A percentile compares a stretch with the other conserved stretches of the same genome.
phyloP scores from a whole-genome alignment of 805 yeast species.

The Monosporozyma aerobia region DNA sequence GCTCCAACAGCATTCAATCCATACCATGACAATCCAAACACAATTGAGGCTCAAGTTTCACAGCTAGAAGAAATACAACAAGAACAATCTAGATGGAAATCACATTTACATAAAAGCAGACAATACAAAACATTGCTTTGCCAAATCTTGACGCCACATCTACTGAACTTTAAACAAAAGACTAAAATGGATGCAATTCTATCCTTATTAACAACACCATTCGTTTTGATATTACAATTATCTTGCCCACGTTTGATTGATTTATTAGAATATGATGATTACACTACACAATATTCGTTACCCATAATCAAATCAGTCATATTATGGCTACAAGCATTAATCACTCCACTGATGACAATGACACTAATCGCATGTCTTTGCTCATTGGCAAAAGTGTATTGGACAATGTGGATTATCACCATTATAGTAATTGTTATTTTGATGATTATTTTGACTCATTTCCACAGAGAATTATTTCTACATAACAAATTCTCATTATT shows the following conservation, averaged over 20 bases:
- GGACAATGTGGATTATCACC: slow-evolving; percentile 6
- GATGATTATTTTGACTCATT: slow-evolving; percentile 6
- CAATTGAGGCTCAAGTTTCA: not conserved
- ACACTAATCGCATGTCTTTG: slow-evolving; percentile 16
- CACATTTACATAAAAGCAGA: slow-evolving; percentile 1
- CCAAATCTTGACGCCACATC: slow-evolving; percentile 27
- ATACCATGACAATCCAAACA: slow-evolving; percentile 16
- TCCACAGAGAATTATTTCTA: slow-evolving; percentile 5
- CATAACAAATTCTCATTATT: slow-evolving; percentile 20
- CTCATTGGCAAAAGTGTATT: slow-evolving; percentile 3
- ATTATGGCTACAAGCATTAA: slow-evolving; percentile 25
- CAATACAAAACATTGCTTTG: slow-evolving; percentile 5
- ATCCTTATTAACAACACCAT: slow-evolving; percentile 29
- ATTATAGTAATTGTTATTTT: not conserved
- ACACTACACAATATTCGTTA: slow-evolving; percentile 13
- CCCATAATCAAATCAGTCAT: slow-evolving; percentile 15
- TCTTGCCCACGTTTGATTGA: slow-evolving; percentile 30
- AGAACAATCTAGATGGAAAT: not conserved
- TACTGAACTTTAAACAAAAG: slow-evolving; percentile 22
- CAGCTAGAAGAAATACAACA: not conserved
- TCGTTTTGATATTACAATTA: slow-evolving; percentile 27
- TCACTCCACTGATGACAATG: slow-evolving; percentile 25
- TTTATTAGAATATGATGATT: slow-evolving; percentile 21
- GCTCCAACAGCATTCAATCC: slow-evolving; percentile 22
- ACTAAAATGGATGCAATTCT: slow-evolving; percentile 20